Conservation (phyloP, 2,329 filamentous ascomycete genomes). For the Paecilomyces variotii region DNA sequence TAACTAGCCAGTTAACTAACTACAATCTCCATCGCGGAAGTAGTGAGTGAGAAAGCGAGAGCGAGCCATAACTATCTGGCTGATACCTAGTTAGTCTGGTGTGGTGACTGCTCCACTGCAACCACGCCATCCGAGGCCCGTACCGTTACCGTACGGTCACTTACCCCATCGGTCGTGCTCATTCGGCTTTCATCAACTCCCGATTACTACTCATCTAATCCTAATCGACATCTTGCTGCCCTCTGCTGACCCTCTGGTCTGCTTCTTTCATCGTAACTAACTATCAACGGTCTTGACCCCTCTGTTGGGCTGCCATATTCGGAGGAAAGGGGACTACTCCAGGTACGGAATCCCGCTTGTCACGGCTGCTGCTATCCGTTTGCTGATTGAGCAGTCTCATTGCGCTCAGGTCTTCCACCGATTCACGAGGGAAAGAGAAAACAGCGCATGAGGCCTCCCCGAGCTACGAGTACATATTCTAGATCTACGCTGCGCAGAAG, state of each 20-base stretch:
- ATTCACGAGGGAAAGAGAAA: background rate
- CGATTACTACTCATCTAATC: background rate
- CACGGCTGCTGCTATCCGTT: background rate
- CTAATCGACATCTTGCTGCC: constrained; percentile 2
- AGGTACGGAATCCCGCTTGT: background rate
- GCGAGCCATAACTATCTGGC: too few species aligned
- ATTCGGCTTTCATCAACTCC: background rate
- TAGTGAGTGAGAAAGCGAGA: too few species aligned
- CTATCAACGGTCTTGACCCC: background rate
- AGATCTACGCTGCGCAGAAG: background rate
- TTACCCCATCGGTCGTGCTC: background rate
- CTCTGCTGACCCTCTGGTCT: background rate
- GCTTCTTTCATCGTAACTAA: background rate
- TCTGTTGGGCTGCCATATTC: background rate
- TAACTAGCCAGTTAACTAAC: too few species aligned
- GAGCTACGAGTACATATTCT: background rate
- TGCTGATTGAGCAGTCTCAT: background rate
- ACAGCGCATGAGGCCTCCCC: background rate
- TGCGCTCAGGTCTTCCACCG: background rate
- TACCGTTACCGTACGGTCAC: background rate
- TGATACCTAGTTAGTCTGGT: too few species aligned
- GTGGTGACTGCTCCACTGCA: background rate
- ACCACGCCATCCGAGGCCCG: background rate
- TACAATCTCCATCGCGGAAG: too few species aligned
- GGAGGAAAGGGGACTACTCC: background rate